Evolutionary conservation across 352 stramenopile genomes (phyloP).

Genomic region (Pythium aquatile): DNA sequence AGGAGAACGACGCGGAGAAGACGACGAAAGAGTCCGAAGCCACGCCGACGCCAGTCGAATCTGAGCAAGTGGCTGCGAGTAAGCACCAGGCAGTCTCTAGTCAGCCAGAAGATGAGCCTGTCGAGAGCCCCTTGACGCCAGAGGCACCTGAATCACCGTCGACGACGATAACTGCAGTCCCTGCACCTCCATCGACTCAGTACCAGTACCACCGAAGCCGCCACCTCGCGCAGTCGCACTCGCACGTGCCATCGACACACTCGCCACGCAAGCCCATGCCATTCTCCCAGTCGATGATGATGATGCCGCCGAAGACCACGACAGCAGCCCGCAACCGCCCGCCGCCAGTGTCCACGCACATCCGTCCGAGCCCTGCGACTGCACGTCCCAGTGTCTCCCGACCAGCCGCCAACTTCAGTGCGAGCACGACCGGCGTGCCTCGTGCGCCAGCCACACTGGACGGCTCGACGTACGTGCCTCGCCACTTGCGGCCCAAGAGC

Average conservation of each 20-base stretch:
- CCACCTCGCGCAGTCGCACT: conserved; percentile 3
- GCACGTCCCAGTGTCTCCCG: conserved; percentile 15
- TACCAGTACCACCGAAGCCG: conserved; percentile 1
- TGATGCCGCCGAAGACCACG: conserved; percentile 7
- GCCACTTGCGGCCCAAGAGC: conserved; percentile 42
- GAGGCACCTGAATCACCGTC: neutral
- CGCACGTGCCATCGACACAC: neutral
- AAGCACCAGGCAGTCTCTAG: neutral
- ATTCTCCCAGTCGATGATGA: conserved; percentile 25
- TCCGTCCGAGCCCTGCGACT: conserved; percentile 23
- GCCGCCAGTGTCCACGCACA: conserved; percentile 19
- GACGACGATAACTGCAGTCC: neutral
- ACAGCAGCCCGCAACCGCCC: conserved; percentile 13
- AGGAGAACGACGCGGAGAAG: neutral
- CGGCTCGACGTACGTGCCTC: conserved; percentile 17
- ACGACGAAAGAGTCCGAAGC: neutral
- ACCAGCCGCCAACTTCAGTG: neutral
- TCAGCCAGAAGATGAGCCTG: neutral
- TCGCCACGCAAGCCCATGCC: conserved; percentile 18
- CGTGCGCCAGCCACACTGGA: conserved; percentile 11
- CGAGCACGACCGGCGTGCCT: conserved; percentile 3
- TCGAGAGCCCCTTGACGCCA: neutral
- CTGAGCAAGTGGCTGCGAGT: neutral
- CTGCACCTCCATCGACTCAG: neutral
- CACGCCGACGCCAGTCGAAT: too few species aligned